A percentile compares a stretch with the other conserved stretches of the same genome.
Evolutionary conservation across 495 filamentous ascomycete species (phyloP).

Genomic region (Talaromyces thailandensis): DNA sequence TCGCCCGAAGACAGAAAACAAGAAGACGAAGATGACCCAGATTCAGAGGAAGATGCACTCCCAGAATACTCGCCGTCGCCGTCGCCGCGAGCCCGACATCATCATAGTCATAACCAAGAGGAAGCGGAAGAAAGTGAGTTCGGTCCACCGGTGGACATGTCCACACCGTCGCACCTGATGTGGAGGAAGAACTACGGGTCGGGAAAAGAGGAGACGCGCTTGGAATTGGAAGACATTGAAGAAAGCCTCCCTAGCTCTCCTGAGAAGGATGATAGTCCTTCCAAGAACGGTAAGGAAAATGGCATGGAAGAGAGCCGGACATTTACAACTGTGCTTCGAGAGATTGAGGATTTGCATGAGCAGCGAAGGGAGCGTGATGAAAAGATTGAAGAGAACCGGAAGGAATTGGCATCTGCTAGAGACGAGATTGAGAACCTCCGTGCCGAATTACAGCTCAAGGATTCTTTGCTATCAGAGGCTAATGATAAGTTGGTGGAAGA

Average conservation of each 20-base stretch:
- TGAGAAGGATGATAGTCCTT: conserved; percentile 19
- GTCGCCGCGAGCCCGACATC: background rate
- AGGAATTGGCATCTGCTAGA: conserved; percentile 24
- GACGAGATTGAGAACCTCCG: conserved; percentile 34
- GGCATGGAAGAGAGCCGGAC: conserved; percentile 12
- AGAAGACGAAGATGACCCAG: conserved; percentile 10
- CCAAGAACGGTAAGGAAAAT: conserved; percentile 14
- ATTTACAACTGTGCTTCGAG: conserved; percentile 18
- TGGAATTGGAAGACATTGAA: conserved; percentile 36
- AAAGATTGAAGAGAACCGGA: conserved; percentile 25
- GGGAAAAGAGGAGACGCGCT: conserved; percentile 26
- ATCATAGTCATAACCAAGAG: background rate
- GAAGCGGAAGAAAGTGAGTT: conserved; percentile 37
- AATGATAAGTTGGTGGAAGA: conserved; percentile 17
- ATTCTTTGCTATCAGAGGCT: conserved; percentile 22
- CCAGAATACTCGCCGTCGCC: conserved; percentile 5
- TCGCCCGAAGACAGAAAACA: conserved; percentile 15
- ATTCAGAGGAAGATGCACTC: conserved; percentile 6
- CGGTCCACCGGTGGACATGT: conserved; percentile 38
- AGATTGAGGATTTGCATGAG: conserved; percentile 26
- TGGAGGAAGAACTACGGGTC: conserved; percentile 17
- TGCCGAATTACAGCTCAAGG: conserved; percentile 27
- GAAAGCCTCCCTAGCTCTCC: conserved; percentile 26
- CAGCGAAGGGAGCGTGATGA: conserved; percentile 29
- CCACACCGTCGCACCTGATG: conserved; percentile 36